Evolutionary conservation across 306 rosid species (phyloP), one percentile per base, ranked within the genome.

Genomic region (Glycine latifolia): DNA sequence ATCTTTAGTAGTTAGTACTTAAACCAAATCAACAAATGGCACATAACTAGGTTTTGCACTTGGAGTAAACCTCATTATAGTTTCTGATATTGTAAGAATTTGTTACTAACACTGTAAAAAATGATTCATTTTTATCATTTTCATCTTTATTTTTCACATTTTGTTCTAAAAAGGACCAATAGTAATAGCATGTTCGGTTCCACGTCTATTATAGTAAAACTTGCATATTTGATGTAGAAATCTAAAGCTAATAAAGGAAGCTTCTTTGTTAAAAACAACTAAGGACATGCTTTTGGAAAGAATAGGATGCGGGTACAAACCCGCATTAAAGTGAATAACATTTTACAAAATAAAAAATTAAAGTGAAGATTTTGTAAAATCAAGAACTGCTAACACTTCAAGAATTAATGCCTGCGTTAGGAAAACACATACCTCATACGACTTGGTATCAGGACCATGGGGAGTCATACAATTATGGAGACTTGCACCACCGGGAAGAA

Each of bases 391-490:
- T 37, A 2, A 39, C 48, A n/a, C 49, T 35, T 63, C 17, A 63
- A 7, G 2, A 39, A 39, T 47, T 56, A 20, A 14, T 14, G 69
- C 8, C 17, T 7, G 53, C 47, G 73, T 39, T 72, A 50, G 41
- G 14, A 39, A 26, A 83, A 70, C 17, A 33, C 52, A 68, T 89
- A 93, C 98, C 98, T 95, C 99, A 56, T 88, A 95, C 6, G 97
- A 90, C 78, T 93, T 90, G 12, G 99, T 95, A 79, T 95, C 97
- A 9, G 99, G 99, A 74, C 99, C 99, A 82, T 95, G 99, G n/a
- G 98, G 99, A 72, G 95, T 90, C 99, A 95, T 95, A 81, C 97
- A 95, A 85, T 84, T 91, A 81, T 95, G 99, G 67, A 95, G 99
- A 83, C 99, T 95, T 60, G 97, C 95, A 75, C 98, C 99, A 6